Base-by-base conservation (phyloP, 139 green algal genomes). In the Mesostigma viride region DNA sequence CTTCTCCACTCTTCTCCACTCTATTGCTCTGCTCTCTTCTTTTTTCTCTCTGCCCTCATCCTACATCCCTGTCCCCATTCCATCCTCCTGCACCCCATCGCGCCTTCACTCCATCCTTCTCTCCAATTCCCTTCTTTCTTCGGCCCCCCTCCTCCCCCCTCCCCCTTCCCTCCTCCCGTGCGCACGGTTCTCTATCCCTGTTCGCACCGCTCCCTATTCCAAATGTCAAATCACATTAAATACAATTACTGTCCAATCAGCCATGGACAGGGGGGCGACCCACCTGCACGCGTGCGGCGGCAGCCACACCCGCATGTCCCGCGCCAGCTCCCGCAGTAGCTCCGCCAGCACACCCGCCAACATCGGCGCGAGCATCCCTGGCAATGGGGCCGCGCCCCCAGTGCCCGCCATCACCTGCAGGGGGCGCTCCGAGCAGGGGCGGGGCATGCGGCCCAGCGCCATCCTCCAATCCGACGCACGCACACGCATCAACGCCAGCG, bases 361-460 rank as follows among this genome's bases (percentile, higher is more conserved):
- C 6, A 28, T 28, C 40, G 44, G 6, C 6, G 60, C 5, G 35
- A 53, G 40, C 44, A 6, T 62, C 30, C 8, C 56, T 32, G 56
- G 28, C 28, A 62, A 6, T 11, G 30, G 33, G 27, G 36, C 11
- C 8, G 17, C 63, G 31, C 30, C 6, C 20, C 27, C 8, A 31
- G 40, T 14, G 17, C 67, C 26, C 22, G 31, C 58, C 22, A 75
- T 28, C 26, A 46, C 69, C 22, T 28, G 8, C 4, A 62, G 26
- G 26, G 44, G 27, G 66, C 68, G 11, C 26, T 67, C 11, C n/a
- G 63, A 73, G 67, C 63, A 75, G 22, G 63, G 69, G 31, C 17
- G 26, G 5, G 67, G 47, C 32, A 46, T 64, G 20, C 8, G 28
- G 44, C 34, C 24, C 35, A 73, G 35, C 4, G 69, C 69, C n/a